A percentile compares a stretch with the other conserved stretches of the same genome.
These are phyloP conservation scores for Tricholoma matsutake DNA, from an alignment of 768 basidiomycete species.

Conservation along the genomic window DNA sequence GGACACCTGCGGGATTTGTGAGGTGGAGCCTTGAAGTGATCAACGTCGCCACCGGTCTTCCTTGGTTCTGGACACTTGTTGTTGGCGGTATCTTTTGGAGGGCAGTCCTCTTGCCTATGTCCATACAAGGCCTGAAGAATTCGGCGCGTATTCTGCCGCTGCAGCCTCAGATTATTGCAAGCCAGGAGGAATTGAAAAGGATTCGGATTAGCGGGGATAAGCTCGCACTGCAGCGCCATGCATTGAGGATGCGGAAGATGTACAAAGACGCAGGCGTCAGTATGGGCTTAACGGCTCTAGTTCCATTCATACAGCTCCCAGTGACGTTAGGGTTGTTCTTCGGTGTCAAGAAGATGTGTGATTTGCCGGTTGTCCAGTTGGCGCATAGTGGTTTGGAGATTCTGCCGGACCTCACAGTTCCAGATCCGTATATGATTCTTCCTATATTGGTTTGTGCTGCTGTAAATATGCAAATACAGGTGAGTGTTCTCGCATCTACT, in stretches of 20 bases:
- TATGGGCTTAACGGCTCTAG: constrained; percentile 49
- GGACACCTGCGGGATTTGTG: constrained; percentile 63
- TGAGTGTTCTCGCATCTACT: constrained; percentile 30
- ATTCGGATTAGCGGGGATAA: constrained; percentile 33
- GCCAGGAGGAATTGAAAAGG: constrained; percentile 43
- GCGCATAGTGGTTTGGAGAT: constrained; percentile 70
- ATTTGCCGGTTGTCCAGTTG: constrained; percentile 70
- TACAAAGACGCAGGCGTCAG: constrained; percentile 66
- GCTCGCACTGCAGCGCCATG: constrained; percentile 51
- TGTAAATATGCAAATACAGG: constrained; percentile 72
- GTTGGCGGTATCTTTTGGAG: constrained; percentile 62
- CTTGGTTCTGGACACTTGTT: constrained; percentile 85
- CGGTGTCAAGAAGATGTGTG: constrained; percentile 68
- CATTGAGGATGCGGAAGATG: constrained; percentile 50
- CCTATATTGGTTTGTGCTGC: constrained; percentile 53
- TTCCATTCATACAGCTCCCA: constrained; percentile 63
- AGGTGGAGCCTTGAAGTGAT: constrained; percentile 64
- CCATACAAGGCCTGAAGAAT: constrained; percentile 54
- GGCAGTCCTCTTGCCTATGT: constrained; percentile 55
- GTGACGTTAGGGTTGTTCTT: constrained; percentile 83
- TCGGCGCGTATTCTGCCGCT: constrained; percentile 58
- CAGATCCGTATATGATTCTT: constrained; percentile 76
- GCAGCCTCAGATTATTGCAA: constrained; percentile 46
- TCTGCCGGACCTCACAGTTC: constrained; percentile 71
- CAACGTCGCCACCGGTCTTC: constrained; percentile 65